These are phyloP conservation scores for Zygotorulaspora mrakii DNA, from an alignment of 1,139 yeast species.

Conservation along the genomic window DNA sequence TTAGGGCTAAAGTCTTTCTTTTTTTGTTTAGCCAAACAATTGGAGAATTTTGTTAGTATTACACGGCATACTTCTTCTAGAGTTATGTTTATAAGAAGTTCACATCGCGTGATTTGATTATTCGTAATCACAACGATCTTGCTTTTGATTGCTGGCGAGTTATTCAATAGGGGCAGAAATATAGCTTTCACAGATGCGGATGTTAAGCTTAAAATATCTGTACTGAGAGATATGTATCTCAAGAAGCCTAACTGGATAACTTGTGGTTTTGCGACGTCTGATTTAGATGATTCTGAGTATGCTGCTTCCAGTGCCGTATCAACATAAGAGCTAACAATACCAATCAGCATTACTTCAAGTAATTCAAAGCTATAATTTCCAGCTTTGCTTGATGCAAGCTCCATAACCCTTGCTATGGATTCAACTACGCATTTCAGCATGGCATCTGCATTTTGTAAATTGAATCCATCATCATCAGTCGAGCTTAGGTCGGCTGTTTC, in stretches of 20 bases:
- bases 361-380: conserved; percentile 64
- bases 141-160: conserved; percentile 57
- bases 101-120: conserved; percentile 63
- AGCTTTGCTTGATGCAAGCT: conserved; percentile 61
- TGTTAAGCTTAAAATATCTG: conserved; percentile 61
- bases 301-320: conserved; percentile 74
- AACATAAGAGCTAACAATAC: conserved; percentile 69
- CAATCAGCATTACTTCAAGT: conserved; percentile 62
- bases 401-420: conserved; percentile 73
- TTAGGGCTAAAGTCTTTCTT: conserved; percentile 56
- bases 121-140: conserved; percentile 65
- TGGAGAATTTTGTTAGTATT: conserved; percentile 46
- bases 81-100: conserved; percentile 64
- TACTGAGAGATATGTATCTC: conserved; percentile 50
- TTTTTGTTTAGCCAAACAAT: conserved; percentile 57
- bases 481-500: conserved; percentile 2
- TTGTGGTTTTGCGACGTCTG: conserved; percentile 39
- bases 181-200: conserved; percentile 71
- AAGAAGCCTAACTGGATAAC: conserved; percentile 45
- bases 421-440: conserved; percentile 74
- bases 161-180: conserved; percentile 66
- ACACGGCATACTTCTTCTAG: conserved; percentile 55
- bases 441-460: conserved; percentile 52
- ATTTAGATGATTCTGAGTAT: conserved; percentile 42
- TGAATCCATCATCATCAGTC: conserved; percentile 38